Base-by-base conservation (phyloP, 495 filamentous ascomycete genomes). In the Penicillium argentinense region DNA sequence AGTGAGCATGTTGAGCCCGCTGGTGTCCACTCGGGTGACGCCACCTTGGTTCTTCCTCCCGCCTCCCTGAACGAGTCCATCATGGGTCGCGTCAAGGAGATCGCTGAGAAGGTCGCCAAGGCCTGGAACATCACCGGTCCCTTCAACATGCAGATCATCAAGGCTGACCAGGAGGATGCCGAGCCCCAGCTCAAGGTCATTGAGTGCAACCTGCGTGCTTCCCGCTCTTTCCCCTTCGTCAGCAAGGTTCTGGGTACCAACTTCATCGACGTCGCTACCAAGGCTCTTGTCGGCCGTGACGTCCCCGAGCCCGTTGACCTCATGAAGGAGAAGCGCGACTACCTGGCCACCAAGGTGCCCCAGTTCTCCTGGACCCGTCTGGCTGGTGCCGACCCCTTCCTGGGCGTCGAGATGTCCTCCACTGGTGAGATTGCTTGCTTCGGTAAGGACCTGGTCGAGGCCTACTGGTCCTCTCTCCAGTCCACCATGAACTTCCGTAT, bases 61-160 rank as follows among this genome's bases (percentile, higher is more conserved):
- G 84, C 74, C 24, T 84, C 75, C 59, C 79, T 97, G 13, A 86
- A 91, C 49, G 74, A 87, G 55, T 68, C 67, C 39, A 85, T 84
- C 45, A 86, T 95, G 79, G 79, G 76, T 47, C 87, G 93, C 36
- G 79, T 96, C 42, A 97, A 97, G 80, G 88, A 87, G 53, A 96
- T 97, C 51, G 92, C 93, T 9, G 68, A 89, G 71, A 97, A 96
- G 80, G 91, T 97, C 19, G 92, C 92, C 48, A 89, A 93, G 69
- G 92, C 93, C 34, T 96, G 92, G 89, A 91, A 76, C 59, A 97
- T 97, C 67, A 96, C 89, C 13, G 92, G 92, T 30, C 92, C 92
- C 26, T 97, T 97, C 82, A 97, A 97, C 78, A 97, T 97, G 93
- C 92, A 97, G 71, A 95, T 97, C 70, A 97, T 97, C 80, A 96